A percentile compares a stretch with the other conserved stretches of the same genome.
phyloP scores from a whole-genome alignment of 176 grass and related monocot genomes.

The Pontederia paniculata region DNA sequence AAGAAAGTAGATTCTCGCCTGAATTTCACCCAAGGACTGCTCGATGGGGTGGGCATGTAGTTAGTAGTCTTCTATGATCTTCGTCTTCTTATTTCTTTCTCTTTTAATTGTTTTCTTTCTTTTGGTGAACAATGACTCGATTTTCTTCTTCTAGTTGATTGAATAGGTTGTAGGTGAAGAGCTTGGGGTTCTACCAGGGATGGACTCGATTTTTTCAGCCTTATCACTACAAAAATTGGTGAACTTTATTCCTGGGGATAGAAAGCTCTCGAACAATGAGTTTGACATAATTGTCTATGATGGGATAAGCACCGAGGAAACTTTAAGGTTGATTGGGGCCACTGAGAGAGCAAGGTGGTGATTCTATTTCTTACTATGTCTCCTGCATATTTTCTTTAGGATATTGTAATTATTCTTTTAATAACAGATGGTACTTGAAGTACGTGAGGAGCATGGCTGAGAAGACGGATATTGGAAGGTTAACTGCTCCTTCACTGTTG shows the following conservation, averaged over 20 bases:
- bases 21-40: slow-evolving; percentile 84
- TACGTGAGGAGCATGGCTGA: slow-evolving; percentile 59
- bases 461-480: slow-evolving; percentile 90
- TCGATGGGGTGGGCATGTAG: slow-evolving; percentile 53
- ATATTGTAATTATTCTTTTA: slow-evolving; percentile 17
- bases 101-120: background rate
- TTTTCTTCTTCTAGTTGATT: slow-evolving; percentile 31
- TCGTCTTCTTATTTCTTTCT: background rate
- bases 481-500: slow-evolving; percentile 67
- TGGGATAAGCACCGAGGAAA: slow-evolving; percentile 65
- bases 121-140: slow-evolving; percentile 22
- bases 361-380: slow-evolving; percentile 1
- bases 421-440: slow-evolving; percentile 78
- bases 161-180: slow-evolving; percentile 88
- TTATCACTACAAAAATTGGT: slow-evolving; percentile 68
- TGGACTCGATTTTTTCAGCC: slow-evolving; percentile 61
- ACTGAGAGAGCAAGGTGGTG: slow-evolving; percentile 73
- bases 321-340: slow-evolving; percentile 55
- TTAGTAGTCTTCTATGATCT: background rate
- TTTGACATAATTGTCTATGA: slow-evolving; percentile 86
- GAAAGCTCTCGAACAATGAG: slow-evolving; percentile 29
- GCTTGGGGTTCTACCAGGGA: slow-evolving; percentile 78
- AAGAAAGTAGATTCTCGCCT: slow-evolving; percentile 70
- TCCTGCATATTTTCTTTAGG: slow-evolving; percentile 7
- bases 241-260: slow-evolving; percentile 54